Evolutionary conservation across 768 basidiomycete species (phyloP), one percentile per base, ranked within the genome.

Genomic region (Galerina marginata): DNA sequence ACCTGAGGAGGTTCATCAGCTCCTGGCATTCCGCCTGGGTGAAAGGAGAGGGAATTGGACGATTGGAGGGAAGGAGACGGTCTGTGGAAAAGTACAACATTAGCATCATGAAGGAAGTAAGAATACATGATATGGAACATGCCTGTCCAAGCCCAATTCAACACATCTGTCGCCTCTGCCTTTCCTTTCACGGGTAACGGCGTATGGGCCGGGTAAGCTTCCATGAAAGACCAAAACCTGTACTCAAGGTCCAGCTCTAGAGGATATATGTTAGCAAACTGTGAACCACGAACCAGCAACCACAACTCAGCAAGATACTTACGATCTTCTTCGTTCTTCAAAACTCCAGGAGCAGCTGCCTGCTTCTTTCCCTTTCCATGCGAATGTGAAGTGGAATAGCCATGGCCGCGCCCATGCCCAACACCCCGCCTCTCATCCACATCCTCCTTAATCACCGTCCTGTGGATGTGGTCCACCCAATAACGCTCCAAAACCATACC

Each of bases 71-170:
- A 9, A 93, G 80, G 10, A 93, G 73, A 46, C 87, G 89, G 67
- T 93, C 92, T 89, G 56, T 9, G 38, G 36, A 15, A 9, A 58
- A 54, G 10, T n/a, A 4, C 14, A 58, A 45, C 29, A 56, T 25
- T 29, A 23, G 38, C 12, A 36, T 15, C 12, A 46, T 2, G 25
- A 42, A 10, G 25, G 25, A 29, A 20, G 10, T 9, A 46, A 45
- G 40, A 39, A 33, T 7, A 33, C 2, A 33, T 33, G 40, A 23
- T 6, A n/a, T 20, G 50, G 3, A 51, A 67, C 76, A 33, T 60
- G 87, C 89, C 88, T 2, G 92, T 89, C 74, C 89, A 92, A 9
- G 89, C 85, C 92, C 93, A 94, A 23, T 85, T 90, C 63, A 94
- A 76, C 0, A 85, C 84, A 55, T 93, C 90, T 67, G 89, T 79